Evolutionary conservation across 1,284 basidiomycete genomes (phyloP).

Genomic region (Microbotryum intermedium): DNA sequence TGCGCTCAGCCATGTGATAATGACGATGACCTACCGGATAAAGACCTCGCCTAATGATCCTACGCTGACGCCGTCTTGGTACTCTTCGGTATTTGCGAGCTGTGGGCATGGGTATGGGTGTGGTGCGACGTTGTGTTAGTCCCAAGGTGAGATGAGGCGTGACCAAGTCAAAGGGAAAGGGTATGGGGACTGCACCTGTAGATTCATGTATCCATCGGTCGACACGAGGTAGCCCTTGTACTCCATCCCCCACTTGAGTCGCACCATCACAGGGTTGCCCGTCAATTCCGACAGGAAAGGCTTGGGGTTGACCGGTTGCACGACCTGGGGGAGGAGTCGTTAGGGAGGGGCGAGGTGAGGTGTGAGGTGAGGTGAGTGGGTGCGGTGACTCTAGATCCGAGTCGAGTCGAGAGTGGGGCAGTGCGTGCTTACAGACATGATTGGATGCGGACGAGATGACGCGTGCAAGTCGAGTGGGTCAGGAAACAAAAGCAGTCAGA

Average conservation of each 20-base stretch:
- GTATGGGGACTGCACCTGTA: conserved; percentile 58
- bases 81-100: conserved; percentile 98
- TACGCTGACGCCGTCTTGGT: conserved; percentile 90
- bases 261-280: conserved; percentile 86
- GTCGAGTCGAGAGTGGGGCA: no score
- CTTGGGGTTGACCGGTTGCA: conserved; percentile 93
- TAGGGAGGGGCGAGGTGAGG: not conserved
- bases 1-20: no score
- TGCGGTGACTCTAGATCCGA: no score
- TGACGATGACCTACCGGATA: conserved; percentile 64
- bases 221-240: conserved; percentile 99
- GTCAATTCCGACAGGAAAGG: conserved; percentile 98
- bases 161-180: not conserved
- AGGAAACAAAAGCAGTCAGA: no score
- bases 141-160: no score
- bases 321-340: conserved; percentile 45
- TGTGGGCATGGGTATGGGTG: conserved; percentile 39
- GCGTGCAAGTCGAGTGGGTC: no score
- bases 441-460: no score
- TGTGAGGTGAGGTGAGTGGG: not conserved
- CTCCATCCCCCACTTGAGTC: conserved; percentile 97
- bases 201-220: conserved; percentile 98
- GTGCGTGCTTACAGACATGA: conserved; percentile 24
- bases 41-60: conserved; percentile 97
- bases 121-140: not conserved